Base-by-base conservation (phyloP, 1,284 basidiomycete genomes). In the Hortiboletus rubellus region DNA sequence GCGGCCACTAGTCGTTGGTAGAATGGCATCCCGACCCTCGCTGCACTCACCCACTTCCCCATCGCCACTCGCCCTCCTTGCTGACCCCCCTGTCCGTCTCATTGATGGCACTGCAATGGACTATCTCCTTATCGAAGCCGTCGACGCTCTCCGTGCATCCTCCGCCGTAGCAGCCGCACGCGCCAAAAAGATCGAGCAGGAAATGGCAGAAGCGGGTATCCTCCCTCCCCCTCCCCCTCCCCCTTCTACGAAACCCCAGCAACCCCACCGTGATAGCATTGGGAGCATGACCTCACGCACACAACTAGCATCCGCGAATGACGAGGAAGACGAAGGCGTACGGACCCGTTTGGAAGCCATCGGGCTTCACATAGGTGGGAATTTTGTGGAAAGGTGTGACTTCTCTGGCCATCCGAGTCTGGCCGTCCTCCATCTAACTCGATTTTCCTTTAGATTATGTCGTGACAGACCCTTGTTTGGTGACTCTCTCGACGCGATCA, bases 121-220 rank as follows among this genome's bases (percentile, higher is more conserved):
- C 63, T 94, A 93, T 72, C 86, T 97, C 63, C 76, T 94, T 48
- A 93, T 94, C 55, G 89, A 91, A 67, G 81, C 89, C 63, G 87
- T 92, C 58, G 79, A 82, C 63, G 83, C 87, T 1, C 78, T 96
- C 33, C 82, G 85, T 31, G 82, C 81, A 41, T 93, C 91, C 7
- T 81, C 92, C 1, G 79, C 78, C 12, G 82, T 89, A 17, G 91
- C 91, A 8, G 79, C 84, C 2, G 79, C 82, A 43, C 81, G 87
- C 46, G 76, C 82, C 43, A 84, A 82, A 72, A 81, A 80, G 64
- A 75, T 86, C 52, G 89, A 92, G 70, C 78, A 82, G 34, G 87
- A 91, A 60, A 91, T 92, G 89, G 72, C 84, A 14, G 83, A 86
- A 7, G 85, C 86, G 9, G 89, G 90, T 2, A 74, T 92, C 24